phyloP scores from a whole-genome alignment of 768 basidiomycete species.

The Imleria badia region DNA sequence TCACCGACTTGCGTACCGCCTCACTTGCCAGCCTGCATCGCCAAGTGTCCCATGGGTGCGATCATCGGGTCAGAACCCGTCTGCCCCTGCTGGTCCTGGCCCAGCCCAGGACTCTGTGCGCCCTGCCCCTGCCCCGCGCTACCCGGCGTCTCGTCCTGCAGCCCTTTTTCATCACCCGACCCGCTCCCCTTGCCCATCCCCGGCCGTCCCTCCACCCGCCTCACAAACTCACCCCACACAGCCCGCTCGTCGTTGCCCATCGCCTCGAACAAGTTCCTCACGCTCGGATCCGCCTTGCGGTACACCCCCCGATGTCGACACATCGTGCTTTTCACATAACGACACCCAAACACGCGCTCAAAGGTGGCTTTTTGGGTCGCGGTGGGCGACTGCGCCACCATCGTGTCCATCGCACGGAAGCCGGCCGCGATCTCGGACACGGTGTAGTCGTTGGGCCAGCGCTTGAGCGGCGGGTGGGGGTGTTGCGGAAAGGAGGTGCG shows the following conservation, averaged over 20 bases:
- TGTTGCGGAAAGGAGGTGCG: constrained; percentile 45
- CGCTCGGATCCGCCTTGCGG: constrained; percentile 49
- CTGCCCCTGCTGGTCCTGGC: constrained; percentile 22
- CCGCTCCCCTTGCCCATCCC: constrained; percentile 29
- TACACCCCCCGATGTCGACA: constrained; percentile 71
- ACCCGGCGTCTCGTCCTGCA: constrained; percentile 17
- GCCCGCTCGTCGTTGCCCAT: constrained; percentile 56
- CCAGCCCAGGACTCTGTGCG: background rate
- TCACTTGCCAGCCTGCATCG: constrained; percentile 19
- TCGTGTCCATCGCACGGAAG: constrained; percentile 50
- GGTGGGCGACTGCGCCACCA: constrained; percentile 36
- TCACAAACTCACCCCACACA: constrained; percentile 69
- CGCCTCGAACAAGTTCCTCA: constrained; percentile 52
- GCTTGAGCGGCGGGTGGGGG: constrained; percentile 63
- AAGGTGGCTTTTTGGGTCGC: constrained; percentile 68
- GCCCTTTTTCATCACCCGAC: constrained; percentile 22
- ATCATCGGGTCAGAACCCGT: constrained; percentile 18
- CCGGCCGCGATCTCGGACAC: constrained; percentile 64
- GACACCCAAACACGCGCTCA: constrained; percentile 66
- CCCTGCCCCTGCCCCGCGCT: constrained; percentile 4
- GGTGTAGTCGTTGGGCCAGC: constrained; percentile 77
- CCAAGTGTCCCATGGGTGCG: constrained; percentile 17
- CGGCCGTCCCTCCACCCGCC: constrained; percentile 54
- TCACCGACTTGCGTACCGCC: background rate
- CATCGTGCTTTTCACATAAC: constrained; percentile 73